Evolutionary conservation across 2,329 filamentous ascomycete genomes (phyloP).

Genomic region (Pseudocercospora macadamiae): DNA sequence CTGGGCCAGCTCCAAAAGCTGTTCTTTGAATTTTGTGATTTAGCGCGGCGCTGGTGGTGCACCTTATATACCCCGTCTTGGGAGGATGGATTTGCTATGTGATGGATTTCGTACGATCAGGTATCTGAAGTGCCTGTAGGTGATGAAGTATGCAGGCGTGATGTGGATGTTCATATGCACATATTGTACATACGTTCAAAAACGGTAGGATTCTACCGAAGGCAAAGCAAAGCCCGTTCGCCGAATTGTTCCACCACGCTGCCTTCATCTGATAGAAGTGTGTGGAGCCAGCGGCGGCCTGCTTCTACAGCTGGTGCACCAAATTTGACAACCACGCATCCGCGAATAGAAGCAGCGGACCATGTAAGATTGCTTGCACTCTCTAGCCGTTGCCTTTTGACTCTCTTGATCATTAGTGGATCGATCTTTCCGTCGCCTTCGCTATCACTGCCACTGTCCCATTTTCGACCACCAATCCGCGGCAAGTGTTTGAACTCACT

Average conservation of each 20-base stretch:
- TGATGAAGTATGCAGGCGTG: conserved; percentile 1
- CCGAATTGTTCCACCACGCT: conserved; percentile 74
- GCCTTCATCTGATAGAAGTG: conserved; percentile 74
- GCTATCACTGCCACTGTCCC: conserved; percentile 50
- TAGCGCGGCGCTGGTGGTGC: conserved; percentile 7
- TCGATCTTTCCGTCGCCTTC: conserved; percentile 45
- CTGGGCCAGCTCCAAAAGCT: not conserved
- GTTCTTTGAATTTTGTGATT: not conserved
- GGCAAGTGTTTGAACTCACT: conserved; percentile 77
- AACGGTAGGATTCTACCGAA: conserved; percentile 16
- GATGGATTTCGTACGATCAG: not conserved
- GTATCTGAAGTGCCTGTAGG: not conserved
- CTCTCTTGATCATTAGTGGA: conserved; percentile 39
- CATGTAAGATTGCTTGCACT: conserved; percentile 67
- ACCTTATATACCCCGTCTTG: not conserved
- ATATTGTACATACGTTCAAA: conserved; percentile 6
- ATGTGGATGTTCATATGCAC: not conserved
- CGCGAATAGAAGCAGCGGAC: conserved; percentile 78
- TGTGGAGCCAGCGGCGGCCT: conserved; percentile 76
- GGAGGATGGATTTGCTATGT: not conserved
- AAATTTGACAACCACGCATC: conserved; percentile 90
- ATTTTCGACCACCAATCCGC: conserved; percentile 80
- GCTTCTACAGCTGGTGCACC: conserved; percentile 80
- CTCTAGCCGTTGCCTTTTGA: conserved; percentile 59
- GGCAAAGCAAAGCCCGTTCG: conserved; percentile 75